These are phyloP conservation scores for Penicillium parvum DNA, from an alignment of 495 filamentous ascomycete species.

Conservation along the genomic window DNA sequence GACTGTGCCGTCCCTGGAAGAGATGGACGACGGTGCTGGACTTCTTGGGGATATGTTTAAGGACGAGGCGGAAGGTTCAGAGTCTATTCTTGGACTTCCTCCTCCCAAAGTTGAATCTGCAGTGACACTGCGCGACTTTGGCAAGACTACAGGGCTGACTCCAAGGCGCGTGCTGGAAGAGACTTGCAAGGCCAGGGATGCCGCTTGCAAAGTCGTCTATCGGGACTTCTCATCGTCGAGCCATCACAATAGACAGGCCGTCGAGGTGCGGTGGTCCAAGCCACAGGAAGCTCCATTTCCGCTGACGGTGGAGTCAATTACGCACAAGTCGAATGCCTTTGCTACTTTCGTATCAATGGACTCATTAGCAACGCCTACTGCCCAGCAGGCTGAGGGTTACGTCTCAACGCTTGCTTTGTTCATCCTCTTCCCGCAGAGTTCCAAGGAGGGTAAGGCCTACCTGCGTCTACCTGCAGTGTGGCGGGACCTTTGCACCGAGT, in stretches of 20 bases:
- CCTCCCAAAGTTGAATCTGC: constrained; percentile 11
- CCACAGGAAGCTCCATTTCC: constrained; percentile 55
- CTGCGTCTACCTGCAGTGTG: constrained; percentile 72
- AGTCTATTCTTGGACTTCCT: constrained; percentile 23
- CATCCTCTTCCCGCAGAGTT: constrained; percentile 66
- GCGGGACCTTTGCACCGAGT: constrained; percentile 82
- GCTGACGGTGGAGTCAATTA: constrained; percentile 34
- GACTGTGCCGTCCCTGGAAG: constrained; percentile 47
- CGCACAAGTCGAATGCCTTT: constrained; percentile 40
- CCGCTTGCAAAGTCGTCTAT: constrained; percentile 58
- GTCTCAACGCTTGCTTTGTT: constrained; percentile 80
- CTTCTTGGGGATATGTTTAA: constrained; percentile 69
- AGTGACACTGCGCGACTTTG: constrained; percentile 74
- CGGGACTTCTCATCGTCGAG: constrained; percentile 63
- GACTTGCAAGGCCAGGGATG: constrained; percentile 77
- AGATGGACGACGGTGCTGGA: constrained; percentile 50
- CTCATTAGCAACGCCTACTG: constrained; percentile 66
- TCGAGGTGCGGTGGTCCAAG: constrained; percentile 79
- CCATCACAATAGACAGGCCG: constrained; percentile 67
- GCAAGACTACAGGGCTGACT: constrained; percentile 65
- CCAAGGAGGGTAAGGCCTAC: constrained; percentile 81
- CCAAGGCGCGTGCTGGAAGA: constrained; percentile 77
- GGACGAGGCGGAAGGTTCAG: constrained; percentile 35
- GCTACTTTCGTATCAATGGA: constrained; percentile 64
- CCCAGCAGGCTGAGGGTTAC: constrained; percentile 79